phyloP scores from a whole-genome alignment of 2,329 filamentous ascomycete genomes.

The Colletotrichum cereale region DNA sequence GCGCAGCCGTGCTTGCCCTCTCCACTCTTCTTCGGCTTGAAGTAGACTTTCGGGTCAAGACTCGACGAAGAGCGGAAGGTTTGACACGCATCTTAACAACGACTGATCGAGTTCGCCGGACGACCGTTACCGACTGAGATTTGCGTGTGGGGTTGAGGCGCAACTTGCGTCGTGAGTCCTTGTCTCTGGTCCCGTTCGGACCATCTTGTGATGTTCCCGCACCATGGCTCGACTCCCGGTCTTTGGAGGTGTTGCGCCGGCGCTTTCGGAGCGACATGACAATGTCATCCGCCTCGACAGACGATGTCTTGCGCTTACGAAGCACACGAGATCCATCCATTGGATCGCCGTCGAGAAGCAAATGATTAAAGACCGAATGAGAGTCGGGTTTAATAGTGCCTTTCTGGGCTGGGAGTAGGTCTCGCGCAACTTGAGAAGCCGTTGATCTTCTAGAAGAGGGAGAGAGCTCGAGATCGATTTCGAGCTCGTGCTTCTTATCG shows the following conservation, averaged over 20 bases:
- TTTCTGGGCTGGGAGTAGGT: conserved; percentile 77
- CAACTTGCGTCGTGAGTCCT: conserved; percentile 67
- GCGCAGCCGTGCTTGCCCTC: conserved; percentile 48
- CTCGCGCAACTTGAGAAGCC: conserved; percentile 75
- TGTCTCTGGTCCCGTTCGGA: conserved; percentile 47
- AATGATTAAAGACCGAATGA: conserved; percentile 81
- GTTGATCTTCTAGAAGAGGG: conserved; percentile 66
- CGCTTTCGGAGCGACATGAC: conserved; percentile 66
- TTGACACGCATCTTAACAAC: conserved; percentile 71
- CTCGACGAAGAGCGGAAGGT: conserved; percentile 69
- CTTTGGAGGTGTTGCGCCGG: conserved; percentile 61
- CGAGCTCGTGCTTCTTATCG: conserved; percentile 7
- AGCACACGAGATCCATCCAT: conserved; percentile 82
- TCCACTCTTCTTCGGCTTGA: conserved; percentile 64
- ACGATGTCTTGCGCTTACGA: conserved; percentile 87
- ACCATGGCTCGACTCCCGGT: conserved; percentile 49
- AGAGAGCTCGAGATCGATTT: conserved; percentile 43
- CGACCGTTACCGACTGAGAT: conserved; percentile 56
- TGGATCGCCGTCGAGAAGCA: conserved; percentile 78
- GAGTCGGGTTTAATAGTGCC: conserved; percentile 75
- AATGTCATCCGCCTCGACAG: conserved; percentile 71
- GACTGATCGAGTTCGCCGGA: conserved; percentile 47
- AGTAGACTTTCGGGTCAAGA: conserved; percentile 66
- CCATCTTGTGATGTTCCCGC: conserved; percentile 51
- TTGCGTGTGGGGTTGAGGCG: conserved; percentile 63